Percentiles rank a stretch among this genome's conserved stretches.
Conservation (phyloP, 164 flowering plant genomes). For the Aristolochia contorta region DNA sequence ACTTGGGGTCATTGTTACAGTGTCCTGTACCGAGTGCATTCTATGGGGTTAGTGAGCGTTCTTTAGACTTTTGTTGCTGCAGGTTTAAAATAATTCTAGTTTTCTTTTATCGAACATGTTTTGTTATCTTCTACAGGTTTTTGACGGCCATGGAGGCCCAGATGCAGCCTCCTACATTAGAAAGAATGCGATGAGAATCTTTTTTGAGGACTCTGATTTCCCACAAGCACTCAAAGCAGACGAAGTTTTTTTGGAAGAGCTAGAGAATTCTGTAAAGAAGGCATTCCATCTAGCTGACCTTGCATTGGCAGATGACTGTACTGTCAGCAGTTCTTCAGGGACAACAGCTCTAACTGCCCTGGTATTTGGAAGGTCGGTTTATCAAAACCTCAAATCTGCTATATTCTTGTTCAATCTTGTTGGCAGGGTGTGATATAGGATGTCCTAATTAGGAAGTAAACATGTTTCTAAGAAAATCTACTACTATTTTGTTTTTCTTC, state of each 20-base stretch:
- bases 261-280: slow-evolving; percentile 44
- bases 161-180: slow-evolving; percentile 78
- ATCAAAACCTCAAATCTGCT: neutral
- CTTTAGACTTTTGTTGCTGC: neutral
- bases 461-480: no score
- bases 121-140: slow-evolving; percentile 35
- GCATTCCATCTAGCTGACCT: slow-evolving; percentile 67
- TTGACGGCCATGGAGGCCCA: slow-evolving; percentile 97
- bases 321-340: slow-evolving; percentile 61
- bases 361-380: slow-evolving; percentile 59
- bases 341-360: slow-evolving; percentile 82
- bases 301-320: slow-evolving; percentile 65
- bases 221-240: slow-evolving; percentile 43
- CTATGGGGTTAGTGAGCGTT: slow-evolving; percentile 48
- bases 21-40: slow-evolving; percentile 57
- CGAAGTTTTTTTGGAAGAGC: slow-evolving; percentile 35
- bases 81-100: neutral
- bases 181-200: slow-evolving; percentile 47
- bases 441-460: neutral
- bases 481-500: no score
- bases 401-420: neutral
- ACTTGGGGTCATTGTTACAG: slow-evolving; percentile 35
- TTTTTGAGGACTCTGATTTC: slow-evolving; percentile 61
- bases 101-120: neutral
- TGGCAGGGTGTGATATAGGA: neutral